phyloP scores from a whole-genome alignment of 129 eudicot genomes.

The Apium graveolens region DNA sequence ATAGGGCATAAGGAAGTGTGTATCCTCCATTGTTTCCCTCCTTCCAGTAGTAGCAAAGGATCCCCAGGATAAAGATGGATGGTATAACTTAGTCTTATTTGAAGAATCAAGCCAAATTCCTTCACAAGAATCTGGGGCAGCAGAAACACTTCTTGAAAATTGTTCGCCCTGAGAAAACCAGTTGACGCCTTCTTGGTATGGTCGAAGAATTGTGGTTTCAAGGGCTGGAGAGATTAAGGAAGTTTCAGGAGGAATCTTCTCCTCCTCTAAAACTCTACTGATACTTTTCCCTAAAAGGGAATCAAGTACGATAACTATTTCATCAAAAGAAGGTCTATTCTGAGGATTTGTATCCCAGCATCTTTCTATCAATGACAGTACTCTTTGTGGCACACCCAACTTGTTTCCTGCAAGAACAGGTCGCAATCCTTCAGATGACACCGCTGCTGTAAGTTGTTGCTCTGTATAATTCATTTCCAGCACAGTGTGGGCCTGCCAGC shows the following conservation, averaged over 20 bases:
- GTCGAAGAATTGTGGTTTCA: conserved; percentile 17
- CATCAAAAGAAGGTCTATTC: conserved; percentile 75
- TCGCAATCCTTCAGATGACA: conserved; percentile 73
- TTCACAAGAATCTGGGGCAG: conserved; percentile 19
- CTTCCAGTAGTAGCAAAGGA: conserved; percentile 91
- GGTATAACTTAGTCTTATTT: conserved; percentile 27
- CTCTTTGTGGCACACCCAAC: conserved; percentile 38
- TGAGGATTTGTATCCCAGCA: conserved; percentile 71
- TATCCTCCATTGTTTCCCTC: conserved; percentile 97
- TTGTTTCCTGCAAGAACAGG: conserved; percentile 69
- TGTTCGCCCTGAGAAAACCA: conserved; percentile 68
- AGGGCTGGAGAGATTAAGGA: conserved; percentile 16
- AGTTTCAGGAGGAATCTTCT: conserved; percentile 17
- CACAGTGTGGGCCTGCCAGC: conserved; percentile 89
- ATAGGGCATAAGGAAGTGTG: conserved; percentile 80
- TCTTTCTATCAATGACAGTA: conserved; percentile 55
- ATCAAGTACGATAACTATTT: conserved; percentile 53
- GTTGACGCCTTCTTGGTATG: conserved; percentile 39
- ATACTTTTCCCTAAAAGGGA: conserved; percentile 22
- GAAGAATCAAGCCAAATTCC: conserved; percentile 24
- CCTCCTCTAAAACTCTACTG: conserved; percentile 18
- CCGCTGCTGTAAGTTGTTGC: conserved; percentile 87
- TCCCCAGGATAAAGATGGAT: conserved; percentile 78
- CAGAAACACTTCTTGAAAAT: conserved; percentile 21
- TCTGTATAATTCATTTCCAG: conserved; percentile 96